A percentile compares a stretch with the other conserved stretches of the same genome.
phyloP scores from a whole-genome alignment of 768 basidiomycete species.

The Filobasidium floriforme region DNA sequence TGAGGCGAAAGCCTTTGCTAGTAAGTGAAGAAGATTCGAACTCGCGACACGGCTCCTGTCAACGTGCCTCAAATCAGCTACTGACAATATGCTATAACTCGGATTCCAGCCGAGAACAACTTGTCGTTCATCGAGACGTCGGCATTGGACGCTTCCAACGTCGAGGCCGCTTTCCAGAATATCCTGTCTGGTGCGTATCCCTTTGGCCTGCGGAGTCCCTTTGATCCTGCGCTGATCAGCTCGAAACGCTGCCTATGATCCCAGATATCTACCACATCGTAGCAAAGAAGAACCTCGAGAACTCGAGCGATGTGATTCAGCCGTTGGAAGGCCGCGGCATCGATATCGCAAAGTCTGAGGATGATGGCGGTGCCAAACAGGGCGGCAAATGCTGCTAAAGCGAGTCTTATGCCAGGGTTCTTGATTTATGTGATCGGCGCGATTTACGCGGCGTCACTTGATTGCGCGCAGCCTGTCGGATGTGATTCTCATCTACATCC shows the following conservation, averaged over 20 bases:
- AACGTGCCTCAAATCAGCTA: background rate
- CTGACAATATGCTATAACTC: background rate
- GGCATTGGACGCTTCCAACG: constrained; percentile 97
- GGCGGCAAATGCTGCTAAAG: constrained; percentile 46
- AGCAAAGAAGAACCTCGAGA: constrained; percentile 89
- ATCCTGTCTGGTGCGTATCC: constrained; percentile 71
- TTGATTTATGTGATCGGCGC: too few species aligned
- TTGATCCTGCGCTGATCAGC: background rate
- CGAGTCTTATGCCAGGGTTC: background rate
- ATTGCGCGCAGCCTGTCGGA: too few species aligned
- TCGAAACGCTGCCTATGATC: background rate
- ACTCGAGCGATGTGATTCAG: constrained; percentile 67
- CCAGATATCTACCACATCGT: constrained; percentile 96
- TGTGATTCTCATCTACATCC: too few species aligned
- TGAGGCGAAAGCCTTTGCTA: constrained; percentile 84
- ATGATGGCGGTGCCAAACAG: constrained; percentile 46
- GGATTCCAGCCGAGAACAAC: constrained; percentile 67
- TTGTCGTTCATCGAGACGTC: constrained; percentile 97
- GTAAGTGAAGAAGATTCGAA: constrained; percentile 52
- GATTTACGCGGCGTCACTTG: too few species aligned
- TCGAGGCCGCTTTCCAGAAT: constrained; percentile 93
- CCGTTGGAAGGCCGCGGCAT: constrained; percentile 69
- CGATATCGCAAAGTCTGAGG: constrained; percentile 63
- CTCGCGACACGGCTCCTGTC: background rate
- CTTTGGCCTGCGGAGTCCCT: background rate